Conservation (phyloP, 2,329 filamentous ascomycete genomes). For the Monosporascus sp. region DNA sequence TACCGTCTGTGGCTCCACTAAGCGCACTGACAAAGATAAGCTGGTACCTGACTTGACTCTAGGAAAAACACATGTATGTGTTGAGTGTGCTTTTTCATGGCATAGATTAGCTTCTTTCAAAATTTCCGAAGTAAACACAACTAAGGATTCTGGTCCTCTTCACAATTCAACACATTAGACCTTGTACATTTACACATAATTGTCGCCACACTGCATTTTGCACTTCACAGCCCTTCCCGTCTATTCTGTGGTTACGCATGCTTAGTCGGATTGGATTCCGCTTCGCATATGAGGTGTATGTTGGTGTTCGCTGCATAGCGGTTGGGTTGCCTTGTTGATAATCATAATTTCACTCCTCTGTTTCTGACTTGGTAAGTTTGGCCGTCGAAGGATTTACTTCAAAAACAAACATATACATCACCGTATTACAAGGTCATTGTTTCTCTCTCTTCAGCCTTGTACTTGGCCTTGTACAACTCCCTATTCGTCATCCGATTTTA, state of each 20-base stretch:
- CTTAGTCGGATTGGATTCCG: too few species aligned
- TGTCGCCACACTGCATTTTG: too few species aligned
- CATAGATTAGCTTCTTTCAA: neutral
- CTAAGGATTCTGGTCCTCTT: neutral
- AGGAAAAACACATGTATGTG: neutral
- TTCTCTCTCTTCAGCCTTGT: neutral
- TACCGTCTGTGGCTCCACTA: neutral
- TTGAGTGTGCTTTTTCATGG: neutral
- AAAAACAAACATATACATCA: neutral
- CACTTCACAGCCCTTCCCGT: too few species aligned
- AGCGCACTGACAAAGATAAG: neutral
- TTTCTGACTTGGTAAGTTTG: too few species aligned
- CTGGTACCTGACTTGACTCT: neutral
- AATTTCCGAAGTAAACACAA: neutral
- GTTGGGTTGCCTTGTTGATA: too few species aligned
- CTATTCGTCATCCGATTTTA: neutral
- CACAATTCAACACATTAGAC: too few species aligned
- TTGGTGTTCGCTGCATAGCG: too few species aligned
- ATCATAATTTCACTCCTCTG: too few species aligned
- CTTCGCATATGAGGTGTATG: too few species aligned
- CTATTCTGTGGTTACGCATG: too few species aligned
- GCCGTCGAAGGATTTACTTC: too few species aligned
- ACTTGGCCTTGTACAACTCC: neutral
- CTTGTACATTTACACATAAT: too few species aligned
- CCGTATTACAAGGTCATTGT: neutral